Base-by-base conservation (phyloP, 257 asterid species). In the Solanum chilense region DNA sequence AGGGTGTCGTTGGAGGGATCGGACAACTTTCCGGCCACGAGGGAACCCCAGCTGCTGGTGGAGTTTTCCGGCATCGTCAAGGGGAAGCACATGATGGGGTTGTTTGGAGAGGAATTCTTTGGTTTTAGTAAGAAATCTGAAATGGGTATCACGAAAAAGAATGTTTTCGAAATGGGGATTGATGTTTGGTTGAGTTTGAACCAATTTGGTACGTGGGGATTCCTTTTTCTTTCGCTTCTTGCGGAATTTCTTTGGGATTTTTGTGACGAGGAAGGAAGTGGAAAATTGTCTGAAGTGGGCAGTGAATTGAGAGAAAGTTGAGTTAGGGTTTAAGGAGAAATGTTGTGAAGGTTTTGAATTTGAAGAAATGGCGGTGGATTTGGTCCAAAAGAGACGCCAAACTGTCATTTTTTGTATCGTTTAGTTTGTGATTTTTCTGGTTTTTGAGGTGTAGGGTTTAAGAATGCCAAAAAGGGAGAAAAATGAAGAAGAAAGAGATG, bases 21-120 rank as follows among this genome's bases (percentile, higher is more conserved):
- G 91, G 14, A 88, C 84, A 21, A 94, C 94, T 33, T 94, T 97
- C 7, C 98, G 92, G 73, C 98, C 98, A 85, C 99, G 99, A 76
- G 98, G 97, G 82, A 97, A 95, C 60, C 98, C 99, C 82, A 97
- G 93, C 87, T 91, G 94, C 90, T 94, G 98, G 92, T 95, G 92
- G 83, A 95, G 91, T 35, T 95, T 97, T 1, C 96, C 97, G 85
- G 98, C 99, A 37, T 93, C 94, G 82, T 95, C 98, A 87, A 97
- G 95, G 88, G 83, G 95, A 88, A 95, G 94, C 85, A 94, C 92
- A 39, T 92, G 96, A 12, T 83, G 86, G 83, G 94, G 95, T 93
- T 94, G 98, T 85, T 97, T 97, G 88, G 94, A 91, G 88, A 97
- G 94, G 90, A 89, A 93, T 2, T 94, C 96, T 44, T 91, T 97